Percentiles rank a stretch among this genome's conserved stretches.
These are phyloP conservation scores for Dianthus caryophyllus DNA, from an alignment of 148 eudicot species.

Conservation along the genomic window DNA sequence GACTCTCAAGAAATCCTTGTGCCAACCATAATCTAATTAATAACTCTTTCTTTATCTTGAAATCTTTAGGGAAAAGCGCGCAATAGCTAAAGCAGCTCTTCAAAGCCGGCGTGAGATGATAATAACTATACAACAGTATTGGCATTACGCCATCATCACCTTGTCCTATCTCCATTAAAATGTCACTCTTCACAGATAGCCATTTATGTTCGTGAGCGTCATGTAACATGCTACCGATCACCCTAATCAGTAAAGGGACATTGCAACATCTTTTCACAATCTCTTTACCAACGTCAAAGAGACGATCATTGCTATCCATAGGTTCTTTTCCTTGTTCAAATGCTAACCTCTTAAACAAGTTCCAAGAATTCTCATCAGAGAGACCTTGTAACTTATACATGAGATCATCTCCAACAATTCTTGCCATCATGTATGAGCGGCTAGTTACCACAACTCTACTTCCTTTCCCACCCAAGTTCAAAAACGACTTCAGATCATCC, in stretches of 20 bases:
- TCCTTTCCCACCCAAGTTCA: conserved; percentile 13
- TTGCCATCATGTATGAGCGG: conserved; percentile 20
- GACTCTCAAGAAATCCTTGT: conserved; percentile 23
- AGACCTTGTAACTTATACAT: conserved; percentile 19
- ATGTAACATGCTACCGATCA: conserved; percentile 19
- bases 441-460: conserved; percentile 25
- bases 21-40: conserved; percentile 38
- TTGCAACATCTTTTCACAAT: conserved; percentile 26
- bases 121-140: conserved; percentile 29
- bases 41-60: not conserved
- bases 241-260: conserved; percentile 28
- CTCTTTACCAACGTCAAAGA: conserved; percentile 22
- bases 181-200: conserved; percentile 9
- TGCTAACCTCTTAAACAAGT: conserved; percentile 22
- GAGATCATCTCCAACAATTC: not conserved
- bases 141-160: conserved; percentile 6
- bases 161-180: conserved; percentile 9
- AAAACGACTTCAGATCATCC: not conserved
- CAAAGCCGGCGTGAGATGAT: conserved; percentile 24
- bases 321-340: conserved; percentile 9
- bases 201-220: conserved; percentile 16
- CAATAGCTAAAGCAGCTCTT: conserved; percentile 45
- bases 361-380: conserved; percentile 26
- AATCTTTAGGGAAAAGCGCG: conserved; percentile 38
- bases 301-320: not conserved